phyloP scores from a whole-genome alignment of 352 stramenopile species.

The Thalassiosira livingstoniorum region DNA sequence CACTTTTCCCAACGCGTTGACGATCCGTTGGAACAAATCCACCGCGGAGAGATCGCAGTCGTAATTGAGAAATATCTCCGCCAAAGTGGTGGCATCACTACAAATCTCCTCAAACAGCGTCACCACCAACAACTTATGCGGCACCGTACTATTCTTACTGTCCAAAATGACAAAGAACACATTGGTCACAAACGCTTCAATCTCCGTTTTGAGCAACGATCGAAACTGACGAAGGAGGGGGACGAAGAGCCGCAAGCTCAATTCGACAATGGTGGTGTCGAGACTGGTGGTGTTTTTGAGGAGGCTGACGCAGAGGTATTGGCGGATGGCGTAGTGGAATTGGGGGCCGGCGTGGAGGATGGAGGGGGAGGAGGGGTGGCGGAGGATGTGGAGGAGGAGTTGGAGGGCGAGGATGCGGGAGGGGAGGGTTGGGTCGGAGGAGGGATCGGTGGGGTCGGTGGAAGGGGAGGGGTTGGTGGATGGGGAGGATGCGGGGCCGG shows the following conservation, averaged over 20 bases:
- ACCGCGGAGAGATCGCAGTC: constrained; percentile 97
- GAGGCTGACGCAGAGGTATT: constrained; percentile 96
- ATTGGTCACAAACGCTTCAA: constrained; percentile 98
- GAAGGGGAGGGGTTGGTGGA: constrained; percentile 39
- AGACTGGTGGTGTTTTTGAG: constrained; percentile 98
- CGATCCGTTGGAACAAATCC: constrained; percentile 97
- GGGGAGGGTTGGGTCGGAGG: constrained; percentile 69
- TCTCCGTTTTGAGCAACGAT: constrained; percentile 94
- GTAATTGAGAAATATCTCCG: constrained; percentile 99
- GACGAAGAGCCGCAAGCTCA: constrained; percentile 97
- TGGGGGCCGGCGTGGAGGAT: constrained; percentile 90
- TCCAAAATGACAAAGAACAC: constrained; percentile 99
- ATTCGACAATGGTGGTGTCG: constrained; percentile 94
- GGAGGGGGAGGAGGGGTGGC: constrained; percentile 68
- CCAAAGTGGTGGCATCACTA: constrained; percentile 92
- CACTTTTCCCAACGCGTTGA: constrained; percentile 94
- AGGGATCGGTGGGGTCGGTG: constrained; percentile 9
- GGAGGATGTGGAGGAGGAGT: constrained; percentile 94
- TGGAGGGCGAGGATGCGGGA: constrained; percentile 97
- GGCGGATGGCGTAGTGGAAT: constrained; percentile 96
- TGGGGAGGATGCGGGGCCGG: neutral
- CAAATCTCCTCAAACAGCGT: constrained; percentile 96
- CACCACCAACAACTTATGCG: constrained; percentile 97
- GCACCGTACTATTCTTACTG: constrained; percentile 94
- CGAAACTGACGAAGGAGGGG: constrained; percentile 90